phyloP scores from a whole-genome alignment of 2,329 filamentous ascomycete genomes.

The Penicillium olsonii region DNA sequence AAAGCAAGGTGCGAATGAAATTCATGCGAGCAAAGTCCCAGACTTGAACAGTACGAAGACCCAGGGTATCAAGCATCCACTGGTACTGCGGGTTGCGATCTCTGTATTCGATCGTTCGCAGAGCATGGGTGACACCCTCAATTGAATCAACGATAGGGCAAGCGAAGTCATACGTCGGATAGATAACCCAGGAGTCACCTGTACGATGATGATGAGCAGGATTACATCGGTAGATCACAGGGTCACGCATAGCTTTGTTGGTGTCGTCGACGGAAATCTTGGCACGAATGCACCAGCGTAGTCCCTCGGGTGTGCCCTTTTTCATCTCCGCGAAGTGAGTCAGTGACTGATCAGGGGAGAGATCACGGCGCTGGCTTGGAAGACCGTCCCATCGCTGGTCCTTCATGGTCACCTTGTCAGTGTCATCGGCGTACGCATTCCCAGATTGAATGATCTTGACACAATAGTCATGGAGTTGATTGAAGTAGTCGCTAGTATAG shows the following conservation, averaged over 20 bases:
- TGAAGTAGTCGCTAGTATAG: constrained; percentile 95
- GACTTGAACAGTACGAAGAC: constrained; percentile 49
- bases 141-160: constrained; percentile 64
- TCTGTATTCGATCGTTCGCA: constrained; percentile 64
- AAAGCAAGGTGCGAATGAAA: constrained; percentile 53
- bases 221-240: constrained; percentile 96
- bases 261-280: constrained; percentile 90
- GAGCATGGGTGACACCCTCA: constrained; percentile 65
- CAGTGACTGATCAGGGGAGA: constrained; percentile 78
- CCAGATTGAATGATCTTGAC: constrained; percentile 82
- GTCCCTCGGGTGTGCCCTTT: constrained; percentile 73
- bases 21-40: constrained; percentile 58
- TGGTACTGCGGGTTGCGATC: constrained; percentile 55
- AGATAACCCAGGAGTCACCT: constrained; percentile 65
- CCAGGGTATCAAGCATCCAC: constrained; percentile 52
- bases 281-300: constrained; percentile 87
- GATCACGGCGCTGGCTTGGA: constrained; percentile 77
- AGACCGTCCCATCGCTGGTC: constrained; percentile 81
- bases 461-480: constrained; percentile 84
- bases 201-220: constrained; percentile 63
- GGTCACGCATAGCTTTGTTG: constrained; percentile 95
- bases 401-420: constrained; percentile 83
- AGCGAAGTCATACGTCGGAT: constrained; percentile 68
- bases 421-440: constrained; percentile 92
- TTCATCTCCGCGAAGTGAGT: constrained; percentile 93